Base-by-base conservation (phyloP, 169 alveolate species). In the Plasmodium vinckei region DNA sequence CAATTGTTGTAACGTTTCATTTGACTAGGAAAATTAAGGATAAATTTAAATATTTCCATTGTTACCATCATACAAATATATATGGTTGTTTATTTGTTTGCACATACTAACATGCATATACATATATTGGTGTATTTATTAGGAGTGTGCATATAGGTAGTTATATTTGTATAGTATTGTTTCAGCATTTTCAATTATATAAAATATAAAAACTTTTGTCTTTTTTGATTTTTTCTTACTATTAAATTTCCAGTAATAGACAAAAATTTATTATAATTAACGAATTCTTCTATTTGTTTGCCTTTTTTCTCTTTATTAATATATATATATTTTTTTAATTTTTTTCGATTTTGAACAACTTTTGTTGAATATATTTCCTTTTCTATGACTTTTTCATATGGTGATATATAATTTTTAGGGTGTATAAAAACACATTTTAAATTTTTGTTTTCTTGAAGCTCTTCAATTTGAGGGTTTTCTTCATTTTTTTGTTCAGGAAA, bases 401-500 rank as follows among this genome's bases (percentile, higher is more conserved):
- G 56, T 27, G 89, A 79, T 42, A 65, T 17, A 33, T 79, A 79
- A 23, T 65, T 54, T 33, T 67, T 33, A 12, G 89, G 89, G 49
- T 65, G 53, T 65, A 79, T 60, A 63, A 79, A 79, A 69, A 79
- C 72, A 59, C 89, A 79, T 25, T 63, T 79, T 39, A 79, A 51
- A 19, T 79, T 70, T 13, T 23, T 64, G 15, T 65, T 64, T 39
- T 79, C 64, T 13, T 23, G 27, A 42, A 27, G 44, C n/a, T 12
- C 33, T 53, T 47, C 64, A 21, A 51, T 56, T 4, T 3, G 9
- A 56, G 13, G 9, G 39, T 57, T 53, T 51, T 51, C 67, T 57
- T 19, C 17, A 9, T 57, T 39, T 33, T 56, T 72, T 54, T 39
- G 57, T 4, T 72, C 72, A 25, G 42, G 27, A 5, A 13, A 33